These are phyloP conservation scores for Batkoa obscura DNA, from an alignment of 371 early-diverging fungal species.

Conservation along the genomic window DNA sequence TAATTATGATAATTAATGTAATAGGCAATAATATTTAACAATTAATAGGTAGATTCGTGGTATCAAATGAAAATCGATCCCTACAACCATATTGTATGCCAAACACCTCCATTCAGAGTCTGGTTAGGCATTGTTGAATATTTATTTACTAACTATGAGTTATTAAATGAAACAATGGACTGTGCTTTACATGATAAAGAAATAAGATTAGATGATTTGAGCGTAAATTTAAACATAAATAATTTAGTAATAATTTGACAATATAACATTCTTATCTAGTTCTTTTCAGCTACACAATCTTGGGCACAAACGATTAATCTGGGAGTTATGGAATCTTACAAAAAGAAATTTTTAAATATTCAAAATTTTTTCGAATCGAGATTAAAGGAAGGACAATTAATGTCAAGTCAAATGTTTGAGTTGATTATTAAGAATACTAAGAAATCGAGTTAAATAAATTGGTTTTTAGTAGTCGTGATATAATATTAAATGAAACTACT, in stretches of 20 bases:
- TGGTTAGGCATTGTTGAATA: slow-evolving; percentile 92
- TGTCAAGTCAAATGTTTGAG: neutral
- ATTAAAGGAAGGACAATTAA: neutral
- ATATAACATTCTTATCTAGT: slow-evolving; percentile 21
- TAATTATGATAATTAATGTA: too few relatives aligned
- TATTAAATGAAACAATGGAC: slow-evolving; percentile 64
- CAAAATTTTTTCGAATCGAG: slow-evolving; percentile 43
- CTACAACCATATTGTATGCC: slow-evolving; percentile 84
- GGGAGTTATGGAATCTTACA: slow-evolving; percentile 69
- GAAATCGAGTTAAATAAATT: too few relatives aligned
- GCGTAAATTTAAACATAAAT: slow-evolving; percentile 1
- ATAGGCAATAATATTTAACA: too few relatives aligned
- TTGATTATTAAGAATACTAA: slow-evolving; percentile 1
- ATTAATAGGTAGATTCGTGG: slow-evolving; percentile 72
- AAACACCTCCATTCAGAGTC: slow-evolving; percentile 84
- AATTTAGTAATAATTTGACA: too few relatives aligned
- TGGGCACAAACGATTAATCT: slow-evolving; percentile 81
- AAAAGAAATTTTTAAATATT: slow-evolving; percentile 60
- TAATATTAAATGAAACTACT: too few relatives aligned
- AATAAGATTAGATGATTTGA: slow-evolving; percentile 77
- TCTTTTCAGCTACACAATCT: slow-evolving; percentile 68
- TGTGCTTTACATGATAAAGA: slow-evolving; percentile 62
- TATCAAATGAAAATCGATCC: slow-evolving; percentile 60
- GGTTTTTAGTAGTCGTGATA: too few relatives aligned
- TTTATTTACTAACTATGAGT: slow-evolving; percentile 52